Evolutionary conservation across 1,139 yeast species (phyloP).

Genomic region (Hyphopichia buzzinii): DNA sequence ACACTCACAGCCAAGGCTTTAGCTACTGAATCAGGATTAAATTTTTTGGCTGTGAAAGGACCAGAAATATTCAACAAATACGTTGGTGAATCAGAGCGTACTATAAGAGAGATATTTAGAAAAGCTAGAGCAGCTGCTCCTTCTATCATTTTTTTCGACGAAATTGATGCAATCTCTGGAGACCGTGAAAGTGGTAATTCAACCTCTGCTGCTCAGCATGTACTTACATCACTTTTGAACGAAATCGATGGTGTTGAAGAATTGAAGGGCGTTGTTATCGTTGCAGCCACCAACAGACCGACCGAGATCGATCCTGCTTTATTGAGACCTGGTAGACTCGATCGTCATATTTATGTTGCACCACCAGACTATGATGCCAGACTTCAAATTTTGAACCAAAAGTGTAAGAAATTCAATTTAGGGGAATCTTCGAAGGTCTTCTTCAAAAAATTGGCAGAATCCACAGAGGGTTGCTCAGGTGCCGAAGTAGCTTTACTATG

Average conservation of each 20-base stretch:
- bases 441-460: conserved; percentile 43
- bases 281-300: conserved; percentile 95
- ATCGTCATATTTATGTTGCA: conserved; percentile 84
- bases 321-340: conserved; percentile 90
- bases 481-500: conserved; percentile 91
- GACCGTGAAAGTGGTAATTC: conserved; percentile 61
- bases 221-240: conserved; percentile 81
- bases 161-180: conserved; percentile 86
- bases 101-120: conserved; percentile 83
- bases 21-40: conserved; percentile 92
- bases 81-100: conserved; percentile 91
- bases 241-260: conserved; percentile 98
- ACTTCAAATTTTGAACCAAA: conserved; percentile 67
- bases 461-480: conserved; percentile 95
- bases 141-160: conserved; percentile 89
- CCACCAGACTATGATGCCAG: conserved; percentile 88
- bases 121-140: conserved; percentile 95
- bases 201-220: conserved; percentile 78
- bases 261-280: conserved; percentile 83
- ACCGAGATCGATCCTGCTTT: conserved; percentile 89
- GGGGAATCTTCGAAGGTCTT: conserved; percentile 33
- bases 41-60: conserved; percentile 91
- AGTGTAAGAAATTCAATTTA: conserved; percentile 57
- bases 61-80: conserved; percentile 93
- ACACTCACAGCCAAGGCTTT: conserved; percentile 92